Evolutionary conservation across 768 basidiomycete genomes (phyloP).

Genomic region (Nevesoporus exiguus): DNA sequence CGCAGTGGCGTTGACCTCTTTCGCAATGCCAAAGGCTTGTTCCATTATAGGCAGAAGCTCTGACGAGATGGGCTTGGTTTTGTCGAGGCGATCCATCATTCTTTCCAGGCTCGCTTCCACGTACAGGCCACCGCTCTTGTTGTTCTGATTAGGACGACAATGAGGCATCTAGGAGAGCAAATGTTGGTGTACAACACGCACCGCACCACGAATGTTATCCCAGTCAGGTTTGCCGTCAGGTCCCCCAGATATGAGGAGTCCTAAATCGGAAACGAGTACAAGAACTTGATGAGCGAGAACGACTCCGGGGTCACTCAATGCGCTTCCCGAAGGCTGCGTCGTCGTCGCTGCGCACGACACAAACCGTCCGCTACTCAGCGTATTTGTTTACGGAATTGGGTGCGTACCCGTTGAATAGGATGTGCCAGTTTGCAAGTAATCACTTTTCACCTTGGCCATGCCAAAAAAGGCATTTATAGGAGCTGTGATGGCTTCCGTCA

Average conservation of each 20-base stretch:
- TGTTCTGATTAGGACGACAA: not conserved
- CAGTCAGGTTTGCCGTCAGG: conserved; percentile 13
- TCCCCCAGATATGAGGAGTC: conserved; percentile 13
- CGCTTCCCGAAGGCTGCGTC: conserved; percentile 9
- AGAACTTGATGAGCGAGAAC: conserved; percentile 9
- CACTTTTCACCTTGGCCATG: conserved; percentile 8
- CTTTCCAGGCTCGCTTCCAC: conserved; percentile 17
- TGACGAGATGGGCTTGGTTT: conserved; percentile 13
- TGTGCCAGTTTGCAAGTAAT: conserved; percentile 11
- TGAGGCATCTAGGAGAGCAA: not conserved
- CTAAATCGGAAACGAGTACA: conserved; percentile 5
- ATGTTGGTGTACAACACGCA: not conserved
- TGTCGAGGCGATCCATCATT: conserved; percentile 8
- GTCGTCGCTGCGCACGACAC: not conserved
- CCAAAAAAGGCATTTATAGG: conserved; percentile 12
- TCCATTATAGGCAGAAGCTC: conserved; percentile 11
- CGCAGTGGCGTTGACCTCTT: conserved; percentile 2
- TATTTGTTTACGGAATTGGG: not conserved
- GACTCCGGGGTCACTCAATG: conserved; percentile 11
- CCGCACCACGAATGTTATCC: conserved; percentile 13
- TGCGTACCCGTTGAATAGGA: not conserved
- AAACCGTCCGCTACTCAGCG: not conserved
- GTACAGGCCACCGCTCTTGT: conserved; percentile 14
- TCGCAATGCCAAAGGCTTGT: not conserved
- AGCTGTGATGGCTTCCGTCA: conserved; percentile 11